Evolutionary conservation across 208 protist species (phyloP).

Genomic region (Crithidia fasciculata): DNA sequence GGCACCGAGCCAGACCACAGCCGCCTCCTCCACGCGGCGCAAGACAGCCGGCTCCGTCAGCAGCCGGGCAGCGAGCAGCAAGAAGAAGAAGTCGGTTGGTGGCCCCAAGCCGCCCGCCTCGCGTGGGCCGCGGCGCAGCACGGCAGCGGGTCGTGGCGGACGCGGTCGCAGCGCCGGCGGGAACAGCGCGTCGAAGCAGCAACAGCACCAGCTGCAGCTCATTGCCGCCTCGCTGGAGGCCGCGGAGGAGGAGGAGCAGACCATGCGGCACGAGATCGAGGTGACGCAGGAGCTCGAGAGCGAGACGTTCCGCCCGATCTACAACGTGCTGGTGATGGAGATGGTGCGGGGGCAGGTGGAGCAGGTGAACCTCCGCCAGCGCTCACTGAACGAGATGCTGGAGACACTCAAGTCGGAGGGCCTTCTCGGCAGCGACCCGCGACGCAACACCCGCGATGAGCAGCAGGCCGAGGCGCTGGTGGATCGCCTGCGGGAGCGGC

Average conservation of each 20-base stretch:
- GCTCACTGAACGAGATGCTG: slow-evolving; percentile 63
- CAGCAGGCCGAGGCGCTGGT: slow-evolving; percentile 40
- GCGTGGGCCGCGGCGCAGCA: slow-evolving; percentile 3
- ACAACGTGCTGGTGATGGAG: slow-evolving; percentile 78
- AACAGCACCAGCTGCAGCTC: slow-evolving; percentile 26
- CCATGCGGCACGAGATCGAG: slow-evolving; percentile 40
- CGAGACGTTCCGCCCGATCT: slow-evolving; percentile 55
- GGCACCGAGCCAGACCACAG: not conserved
- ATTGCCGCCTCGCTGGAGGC: slow-evolving; percentile 26
- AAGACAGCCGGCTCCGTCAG: slow-evolving; percentile 27
- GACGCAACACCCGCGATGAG: slow-evolving; percentile 16
- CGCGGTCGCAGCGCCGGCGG: slow-evolving; percentile 6
- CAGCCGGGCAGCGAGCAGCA: slow-evolving; percentile 15
- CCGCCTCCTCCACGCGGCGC: not conserved
- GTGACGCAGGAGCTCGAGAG: slow-evolving; percentile 61
- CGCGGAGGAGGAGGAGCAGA: slow-evolving; percentile 43
- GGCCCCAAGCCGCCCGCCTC: slow-evolving; percentile 8
- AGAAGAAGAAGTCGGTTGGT: slow-evolving; percentile 19
- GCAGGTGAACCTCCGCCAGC: slow-evolving; percentile 69
- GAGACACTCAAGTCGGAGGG: slow-evolving; percentile 48
- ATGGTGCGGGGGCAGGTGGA: slow-evolving; percentile 64
- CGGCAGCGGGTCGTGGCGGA: slow-evolving; percentile 9
- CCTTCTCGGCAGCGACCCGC: slow-evolving; percentile 32
- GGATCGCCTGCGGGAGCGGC: slow-evolving; percentile 43
- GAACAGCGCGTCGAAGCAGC: slow-evolving; percentile 17